Conservation (phyloP, 2,329 filamentous ascomycete species). For the Fusarium buharicum region DNA sequence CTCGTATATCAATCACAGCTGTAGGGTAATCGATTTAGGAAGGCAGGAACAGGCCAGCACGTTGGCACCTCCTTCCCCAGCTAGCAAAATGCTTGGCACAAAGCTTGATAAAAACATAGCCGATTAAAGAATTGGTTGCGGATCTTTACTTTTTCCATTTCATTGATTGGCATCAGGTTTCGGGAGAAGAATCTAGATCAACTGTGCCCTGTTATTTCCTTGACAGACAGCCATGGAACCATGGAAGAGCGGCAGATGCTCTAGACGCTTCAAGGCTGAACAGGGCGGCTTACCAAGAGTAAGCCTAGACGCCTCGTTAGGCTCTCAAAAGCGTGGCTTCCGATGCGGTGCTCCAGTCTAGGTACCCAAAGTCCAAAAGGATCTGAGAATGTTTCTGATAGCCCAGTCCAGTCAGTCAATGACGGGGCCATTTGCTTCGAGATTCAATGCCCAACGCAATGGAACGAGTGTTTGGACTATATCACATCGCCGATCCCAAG, state of each 20-base stretch:
- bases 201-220: slow-evolving; percentile 10
- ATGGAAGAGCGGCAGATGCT: slow-evolving; percentile 19
- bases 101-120: not conserved
- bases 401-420: slow-evolving; percentile 27
- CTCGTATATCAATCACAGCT: too few relatives aligned
- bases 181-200: slow-evolving; percentile 26
- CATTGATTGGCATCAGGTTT: slow-evolving; percentile 2
- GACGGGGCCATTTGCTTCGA: slow-evolving; percentile 26
- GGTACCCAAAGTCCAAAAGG: slow-evolving; percentile 8
- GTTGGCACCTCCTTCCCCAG: not conserved
- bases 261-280: slow-evolving; percentile 23
- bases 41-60: not conserved
- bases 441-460: slow-evolving; percentile 37
- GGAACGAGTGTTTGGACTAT: slow-evolving; percentile 14
- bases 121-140: not conserved
- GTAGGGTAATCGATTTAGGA: not conserved
- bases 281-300: slow-evolving; percentile 22
- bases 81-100: not conserved
- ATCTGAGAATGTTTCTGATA: slow-evolving; percentile 8
- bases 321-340: slow-evolving; percentile 27
- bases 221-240: slow-evolving; percentile 31
- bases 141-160: not conserved
- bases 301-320: slow-evolving; percentile 28
- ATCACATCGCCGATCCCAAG: slow-evolving; percentile 25
- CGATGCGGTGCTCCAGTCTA: slow-evolving; percentile 21